These are phyloP conservation scores for Daldinia bambusicola DNA, from an alignment of 495 filamentous ascomycete genomes.

Conservation along the genomic window DNA sequence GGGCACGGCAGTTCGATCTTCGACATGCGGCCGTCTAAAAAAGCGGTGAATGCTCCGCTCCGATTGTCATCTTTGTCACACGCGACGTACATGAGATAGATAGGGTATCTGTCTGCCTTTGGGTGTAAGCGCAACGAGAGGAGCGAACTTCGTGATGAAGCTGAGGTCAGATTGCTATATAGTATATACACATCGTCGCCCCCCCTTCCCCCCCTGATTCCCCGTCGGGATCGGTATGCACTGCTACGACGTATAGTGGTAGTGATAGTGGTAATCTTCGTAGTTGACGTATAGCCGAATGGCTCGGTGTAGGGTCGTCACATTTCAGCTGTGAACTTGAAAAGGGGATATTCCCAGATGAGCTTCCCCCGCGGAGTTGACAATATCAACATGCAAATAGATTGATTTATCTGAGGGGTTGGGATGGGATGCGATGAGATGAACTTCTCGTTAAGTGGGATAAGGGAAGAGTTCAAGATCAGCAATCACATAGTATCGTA, in stretches of 20 bases:
- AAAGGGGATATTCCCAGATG: not conserved
- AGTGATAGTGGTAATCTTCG: not conserved
- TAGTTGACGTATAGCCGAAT: not conserved
- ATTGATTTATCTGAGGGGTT: not conserved
- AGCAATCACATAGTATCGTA: slow-evolving; percentile 26
- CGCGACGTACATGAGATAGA: slow-evolving; percentile 10
- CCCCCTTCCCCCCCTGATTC: too few species aligned
- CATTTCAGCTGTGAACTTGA: not conserved
- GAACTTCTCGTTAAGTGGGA: slow-evolving; percentile 4
- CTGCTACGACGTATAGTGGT: not conserved
- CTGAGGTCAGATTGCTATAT: slow-evolving; percentile 42
- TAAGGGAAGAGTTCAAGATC: slow-evolving; percentile 19
- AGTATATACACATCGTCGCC: slow-evolving; percentile 2
- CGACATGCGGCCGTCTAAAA: slow-evolving; percentile 21
- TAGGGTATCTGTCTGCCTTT: too few species aligned
- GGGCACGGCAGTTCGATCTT: slow-evolving; percentile 30
- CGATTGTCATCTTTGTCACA: slow-evolving; percentile 28
- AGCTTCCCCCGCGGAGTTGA: not conserved
- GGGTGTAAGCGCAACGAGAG: slow-evolving; percentile 3
- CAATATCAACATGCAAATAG: not conserved
- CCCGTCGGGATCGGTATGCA: not conserved
- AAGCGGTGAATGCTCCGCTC: slow-evolving; percentile 36
- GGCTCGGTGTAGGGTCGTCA: not conserved
- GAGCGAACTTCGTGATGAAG: slow-evolving; percentile 12
- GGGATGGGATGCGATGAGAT: not conserved